Evolutionary conservation across 441 rosid species (phyloP).

Genomic region (Croton setiger): DNA sequence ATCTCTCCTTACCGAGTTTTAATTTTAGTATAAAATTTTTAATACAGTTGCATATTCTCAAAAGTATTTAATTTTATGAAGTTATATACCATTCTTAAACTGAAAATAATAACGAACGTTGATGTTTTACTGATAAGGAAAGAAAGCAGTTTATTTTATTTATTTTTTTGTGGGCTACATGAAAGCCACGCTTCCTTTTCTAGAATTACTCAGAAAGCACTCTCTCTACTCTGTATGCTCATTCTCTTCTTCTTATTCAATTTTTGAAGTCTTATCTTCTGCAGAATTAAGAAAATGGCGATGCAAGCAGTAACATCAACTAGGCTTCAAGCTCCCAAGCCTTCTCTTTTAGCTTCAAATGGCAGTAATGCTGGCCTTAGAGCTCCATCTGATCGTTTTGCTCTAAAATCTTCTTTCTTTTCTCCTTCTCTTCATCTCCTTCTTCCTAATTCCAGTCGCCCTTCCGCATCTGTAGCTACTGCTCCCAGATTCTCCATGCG

Average conservation of each 20-base stretch:
- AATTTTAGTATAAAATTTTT: no score
- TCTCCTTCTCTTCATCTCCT: conserved; percentile 43
- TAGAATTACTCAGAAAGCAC: conserved; percentile 2
- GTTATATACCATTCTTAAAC: no score
- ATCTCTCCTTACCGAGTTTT: no score
- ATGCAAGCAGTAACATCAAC: conserved; percentile 28
- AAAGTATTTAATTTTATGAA: no score
- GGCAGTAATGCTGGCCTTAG: conserved; percentile 36
- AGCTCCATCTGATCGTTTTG: conserved; percentile 35
- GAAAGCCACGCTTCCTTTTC: conserved; percentile 47
- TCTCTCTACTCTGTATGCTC: background rate
- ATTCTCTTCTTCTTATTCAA: conserved; percentile 3
- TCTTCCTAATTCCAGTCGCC: conserved; percentile 20
- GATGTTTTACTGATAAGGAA: no score
- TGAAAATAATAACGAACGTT: no score
- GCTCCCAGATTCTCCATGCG: conserved; percentile 72
- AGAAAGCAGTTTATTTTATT: background rate
- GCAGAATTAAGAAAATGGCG: conserved; percentile 26
- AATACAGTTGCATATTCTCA: no score
- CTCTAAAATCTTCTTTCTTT: conserved; percentile 46
- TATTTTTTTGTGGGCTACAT: conserved; percentile 33
- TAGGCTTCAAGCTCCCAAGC: conserved; percentile 23
- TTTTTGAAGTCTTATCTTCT: conserved; percentile 29
- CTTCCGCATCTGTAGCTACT: conserved; percentile 26
- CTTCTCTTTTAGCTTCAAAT: conserved; percentile 32